Evolutionary conservation across 2,329 filamentous ascomycete genomes (phyloP), one percentile per base, ranked within the genome.

Genomic region (Colletotrichum tamarilloi): DNA sequence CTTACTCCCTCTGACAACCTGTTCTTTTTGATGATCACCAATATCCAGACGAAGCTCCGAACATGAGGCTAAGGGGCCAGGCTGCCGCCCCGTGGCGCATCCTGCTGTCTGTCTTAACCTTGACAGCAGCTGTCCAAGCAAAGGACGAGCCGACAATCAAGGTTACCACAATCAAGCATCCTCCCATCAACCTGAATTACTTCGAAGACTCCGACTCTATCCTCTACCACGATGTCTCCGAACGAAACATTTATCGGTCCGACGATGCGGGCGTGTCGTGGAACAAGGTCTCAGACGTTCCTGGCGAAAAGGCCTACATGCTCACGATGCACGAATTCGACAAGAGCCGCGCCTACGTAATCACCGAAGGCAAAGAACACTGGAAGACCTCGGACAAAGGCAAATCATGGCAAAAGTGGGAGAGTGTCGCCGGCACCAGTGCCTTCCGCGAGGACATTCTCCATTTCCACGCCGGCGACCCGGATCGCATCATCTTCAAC

Each of bases 191-290:
- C 80, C 85, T 98, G 76, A 93, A 93, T 84, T 99, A 98, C 84
- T 98, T 99, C 80, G 92, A 97, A 79, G 94, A 96, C 81, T 95
- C 94, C 76, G 92, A 98, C 81, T 90, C 93, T 64, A 87, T 97
- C 72, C 84, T 98, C 58, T 92, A 95, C 80, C 91, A 93, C 78
- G 93, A 97, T 80, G 79, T 85, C 62, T 82, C 87, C 16, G 88
- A 88, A 53, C 87, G 88, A 73, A 91, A 90, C 75, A 87, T 97
- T 64, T 95, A 92, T 82, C 92, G 94, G 73, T 97, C 96, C 57
- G 87, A 88, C 59, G 91, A 98, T 84, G 95, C 94, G 52, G 97
- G 97, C 76, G 89, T 89, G 77, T 89, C 86, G 58, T 99, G 97
- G 96, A 84, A 90, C 57, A 85, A 84, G 74, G 85, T 96, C 75